These are phyloP conservation scores for Coniferiporia sulphurascens DNA, from an alignment of 1,284 basidiomycete species.

Conservation along the genomic window DNA sequence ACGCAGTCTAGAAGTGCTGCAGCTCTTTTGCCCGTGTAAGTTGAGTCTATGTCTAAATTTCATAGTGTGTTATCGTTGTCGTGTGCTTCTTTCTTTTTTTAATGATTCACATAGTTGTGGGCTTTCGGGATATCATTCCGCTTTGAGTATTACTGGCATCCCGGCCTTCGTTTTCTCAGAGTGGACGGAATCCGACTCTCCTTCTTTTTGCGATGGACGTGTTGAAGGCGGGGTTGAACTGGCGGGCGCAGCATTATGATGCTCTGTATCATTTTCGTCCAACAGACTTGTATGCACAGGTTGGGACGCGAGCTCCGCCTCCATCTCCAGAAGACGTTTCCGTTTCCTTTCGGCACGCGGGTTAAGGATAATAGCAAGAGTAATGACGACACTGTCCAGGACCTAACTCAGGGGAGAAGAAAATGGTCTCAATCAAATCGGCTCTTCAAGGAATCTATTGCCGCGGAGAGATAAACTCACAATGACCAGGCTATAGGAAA, in stretches of 20 bases:
- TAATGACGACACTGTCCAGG: conserved; percentile 53
- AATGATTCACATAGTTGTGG: too few relatives aligned
- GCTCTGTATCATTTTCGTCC: conserved; percentile 20
- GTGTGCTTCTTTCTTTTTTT: too few relatives aligned
- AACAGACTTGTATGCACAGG: background rate
- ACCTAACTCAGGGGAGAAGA: conserved; percentile 31
- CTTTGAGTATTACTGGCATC: background rate
- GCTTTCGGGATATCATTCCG: background rate
- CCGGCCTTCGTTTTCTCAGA: background rate
- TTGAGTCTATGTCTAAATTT: too few relatives aligned
- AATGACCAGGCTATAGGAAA: conserved; percentile 58
- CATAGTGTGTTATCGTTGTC: too few relatives aligned
- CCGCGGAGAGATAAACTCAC: conserved; percentile 33
- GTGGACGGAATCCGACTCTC: background rate
- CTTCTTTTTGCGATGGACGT: background rate
- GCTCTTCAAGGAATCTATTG: background rate
- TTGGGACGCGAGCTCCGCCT: background rate
- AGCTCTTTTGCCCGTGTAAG: too few relatives aligned
- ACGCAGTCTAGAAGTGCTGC: background rate
- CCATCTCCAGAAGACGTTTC: conserved; percentile 1
- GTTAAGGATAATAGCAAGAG: conserved; percentile 60
- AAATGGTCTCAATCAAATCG: background rate
- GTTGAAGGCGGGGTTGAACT: background rate
- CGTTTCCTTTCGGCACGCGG: conserved; percentile 38
- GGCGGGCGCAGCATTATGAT: background rate